Conservation (phyloP, 2,329 filamentous ascomycete genomes). For the Cordyceps farinosa region DNA sequence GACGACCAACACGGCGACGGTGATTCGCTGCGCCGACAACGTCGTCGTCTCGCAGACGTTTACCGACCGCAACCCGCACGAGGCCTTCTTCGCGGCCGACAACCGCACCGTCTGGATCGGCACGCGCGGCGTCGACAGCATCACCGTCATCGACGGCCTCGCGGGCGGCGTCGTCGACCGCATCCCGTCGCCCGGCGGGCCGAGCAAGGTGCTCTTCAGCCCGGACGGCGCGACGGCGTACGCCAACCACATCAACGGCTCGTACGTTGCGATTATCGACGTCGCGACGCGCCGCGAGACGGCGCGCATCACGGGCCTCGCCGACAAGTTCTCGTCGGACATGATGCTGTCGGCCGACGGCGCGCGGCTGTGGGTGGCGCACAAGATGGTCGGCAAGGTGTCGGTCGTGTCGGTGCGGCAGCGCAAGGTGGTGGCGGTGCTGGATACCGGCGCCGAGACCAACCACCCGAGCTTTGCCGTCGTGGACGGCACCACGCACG, state of each 20-base stretch:
- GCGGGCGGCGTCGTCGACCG: constrained; percentile 16
- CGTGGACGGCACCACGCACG: constrained; percentile 16
- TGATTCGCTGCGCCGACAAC: constrained; percentile 20
- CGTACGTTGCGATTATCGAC: constrained; percentile 20
- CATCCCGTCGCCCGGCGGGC: constrained; percentile 18
- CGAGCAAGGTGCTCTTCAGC: constrained; percentile 21
- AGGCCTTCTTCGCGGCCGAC: constrained; percentile 21
- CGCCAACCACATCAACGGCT: constrained; percentile 19
- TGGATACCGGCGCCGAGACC: constrained; percentile 19
- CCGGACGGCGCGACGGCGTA: constrained; percentile 19
- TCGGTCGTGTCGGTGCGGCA: constrained; percentile 13
- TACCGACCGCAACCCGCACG: constrained; percentile 18
- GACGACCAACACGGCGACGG: constrained; percentile 19
- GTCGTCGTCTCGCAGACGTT: constrained; percentile 18
- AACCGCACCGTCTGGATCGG: constrained; percentile 21
- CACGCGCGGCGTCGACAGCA: constrained; percentile 19
- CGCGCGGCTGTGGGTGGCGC: constrained; percentile 16
- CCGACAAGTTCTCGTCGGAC: constrained; percentile 18
- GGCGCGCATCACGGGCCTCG: constrained; percentile 14
- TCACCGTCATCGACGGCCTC: constrained; percentile 19
- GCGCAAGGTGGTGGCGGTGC: constrained; percentile 3
- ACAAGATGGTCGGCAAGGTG: constrained; percentile 20
- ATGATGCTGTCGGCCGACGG: constrained; percentile 21
- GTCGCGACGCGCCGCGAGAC: constrained; percentile 15
- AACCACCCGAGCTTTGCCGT: constrained; percentile 19